phyloP scores from a whole-genome alignment of 768 basidiomycete genomes.

The Fomitopsis serialis region DNA sequence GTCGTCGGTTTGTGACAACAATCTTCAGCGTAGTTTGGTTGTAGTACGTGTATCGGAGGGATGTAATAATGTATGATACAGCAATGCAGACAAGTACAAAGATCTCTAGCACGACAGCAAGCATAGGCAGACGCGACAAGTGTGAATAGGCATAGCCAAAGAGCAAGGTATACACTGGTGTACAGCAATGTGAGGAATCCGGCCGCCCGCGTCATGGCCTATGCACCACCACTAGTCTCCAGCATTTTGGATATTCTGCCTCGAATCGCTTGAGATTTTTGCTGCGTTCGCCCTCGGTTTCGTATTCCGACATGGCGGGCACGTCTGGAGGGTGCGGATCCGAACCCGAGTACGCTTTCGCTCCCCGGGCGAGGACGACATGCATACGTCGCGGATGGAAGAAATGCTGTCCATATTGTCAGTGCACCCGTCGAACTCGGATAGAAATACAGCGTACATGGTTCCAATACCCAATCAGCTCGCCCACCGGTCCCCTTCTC shows the following conservation, averaged over 20 bases:
- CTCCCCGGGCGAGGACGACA: slow-evolving; percentile 12
- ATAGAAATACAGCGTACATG: slow-evolving; percentile 38
- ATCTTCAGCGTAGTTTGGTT: too few species aligned
- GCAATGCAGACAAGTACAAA: too few species aligned
- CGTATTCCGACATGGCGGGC: background rate
- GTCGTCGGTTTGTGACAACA: background rate
- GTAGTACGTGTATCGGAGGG: too few species aligned
- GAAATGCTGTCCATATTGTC: slow-evolving; percentile 5
- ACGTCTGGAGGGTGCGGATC: slow-evolving; percentile 4
- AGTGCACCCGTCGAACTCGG: background rate
- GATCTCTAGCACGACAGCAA: too few species aligned
- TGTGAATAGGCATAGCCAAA: too few species aligned
- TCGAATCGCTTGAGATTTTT: background rate
- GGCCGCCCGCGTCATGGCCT: too few species aligned
- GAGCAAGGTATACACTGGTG: too few species aligned
- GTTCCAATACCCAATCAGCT: slow-evolving; percentile 40
- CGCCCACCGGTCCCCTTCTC: slow-evolving; percentile 1
- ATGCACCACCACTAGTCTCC: background rate
- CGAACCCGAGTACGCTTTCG: slow-evolving; percentile 9
- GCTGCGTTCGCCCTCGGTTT: background rate
- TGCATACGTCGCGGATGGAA: slow-evolving; percentile 14
- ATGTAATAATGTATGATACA: too few species aligned
- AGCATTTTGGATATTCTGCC: background rate
- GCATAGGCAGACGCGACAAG: too few species aligned
- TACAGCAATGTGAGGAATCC: too few species aligned